phyloP scores from a whole-genome alignment of 495 filamentous ascomycete species.

The Tetracladium setigerum region DNA sequence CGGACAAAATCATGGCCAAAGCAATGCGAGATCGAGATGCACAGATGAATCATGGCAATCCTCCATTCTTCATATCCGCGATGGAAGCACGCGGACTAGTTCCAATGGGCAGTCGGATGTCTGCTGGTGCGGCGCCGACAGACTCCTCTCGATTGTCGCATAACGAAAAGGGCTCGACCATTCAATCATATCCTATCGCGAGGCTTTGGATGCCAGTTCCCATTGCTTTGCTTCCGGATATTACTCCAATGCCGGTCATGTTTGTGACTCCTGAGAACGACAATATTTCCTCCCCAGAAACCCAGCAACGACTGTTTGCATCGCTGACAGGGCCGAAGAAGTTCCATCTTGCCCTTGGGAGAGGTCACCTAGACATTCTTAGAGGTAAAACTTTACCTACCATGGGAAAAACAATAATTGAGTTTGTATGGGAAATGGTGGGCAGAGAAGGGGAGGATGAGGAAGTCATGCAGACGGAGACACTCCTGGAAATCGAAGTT shows the following conservation, averaged over 20 bases:
- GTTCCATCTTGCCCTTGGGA: constrained; percentile 14
- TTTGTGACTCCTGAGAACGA: constrained; percentile 18
- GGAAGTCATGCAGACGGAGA: too few relatives aligned
- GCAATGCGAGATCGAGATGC: constrained; percentile 23
- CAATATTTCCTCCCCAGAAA: constrained; percentile 14
- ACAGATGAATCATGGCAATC: constrained; percentile 14
- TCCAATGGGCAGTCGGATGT: too few relatives aligned
- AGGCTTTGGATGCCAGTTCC: constrained; percentile 20
- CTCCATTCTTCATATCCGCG: constrained; percentile 9
- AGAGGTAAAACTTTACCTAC: constrained; percentile 13
- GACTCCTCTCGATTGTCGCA: too few relatives aligned
- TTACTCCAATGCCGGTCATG: constrained; percentile 1
- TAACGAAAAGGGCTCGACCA: too few relatives aligned
- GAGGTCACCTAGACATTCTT: constrained; percentile 21
- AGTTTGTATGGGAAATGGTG: too few relatives aligned
- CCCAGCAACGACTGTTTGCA: constrained; percentile 13
- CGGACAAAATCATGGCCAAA: constrained; percentile 12
- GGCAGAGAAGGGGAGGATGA: too few relatives aligned
- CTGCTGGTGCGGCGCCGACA: too few relatives aligned
- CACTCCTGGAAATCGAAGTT: too few relatives aligned
- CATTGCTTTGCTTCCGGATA: neutral
- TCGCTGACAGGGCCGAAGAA: constrained; percentile 8
- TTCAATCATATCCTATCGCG: constrained; percentile 16
- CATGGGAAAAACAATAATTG: neutral
- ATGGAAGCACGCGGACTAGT: too few relatives aligned